A percentile compares a stretch with the other conserved stretches of the same genome.
phyloP scores from a whole-genome alignment of 2,329 filamentous ascomycete genomes.

The Apiospora hydei region DNA sequence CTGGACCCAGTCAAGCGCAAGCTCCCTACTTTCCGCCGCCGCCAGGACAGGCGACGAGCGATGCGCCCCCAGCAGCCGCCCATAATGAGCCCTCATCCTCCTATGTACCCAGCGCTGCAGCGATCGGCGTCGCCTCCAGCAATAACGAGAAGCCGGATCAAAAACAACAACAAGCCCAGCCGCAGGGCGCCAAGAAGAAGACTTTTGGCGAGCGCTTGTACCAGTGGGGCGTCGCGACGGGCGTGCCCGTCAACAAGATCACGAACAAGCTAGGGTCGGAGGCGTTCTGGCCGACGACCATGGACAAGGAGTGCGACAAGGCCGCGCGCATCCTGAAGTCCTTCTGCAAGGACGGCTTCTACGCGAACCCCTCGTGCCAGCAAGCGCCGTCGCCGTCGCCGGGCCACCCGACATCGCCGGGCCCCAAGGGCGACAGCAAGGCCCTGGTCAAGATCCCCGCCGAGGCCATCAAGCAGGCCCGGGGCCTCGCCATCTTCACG shows the following conservation, averaged over 20 bases:
- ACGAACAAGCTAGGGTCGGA: conserved; percentile 85
- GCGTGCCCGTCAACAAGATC: conserved; percentile 79
- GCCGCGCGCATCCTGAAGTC: conserved; percentile 82
- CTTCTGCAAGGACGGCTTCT: conserved; percentile 77
- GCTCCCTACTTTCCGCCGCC: conserved; percentile 10
- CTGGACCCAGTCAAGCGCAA: conserved; percentile 1
- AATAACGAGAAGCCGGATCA: conserved; percentile 9
- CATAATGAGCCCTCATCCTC: background rate
- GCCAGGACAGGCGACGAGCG: background rate
- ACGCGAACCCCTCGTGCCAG: conserved; percentile 38
- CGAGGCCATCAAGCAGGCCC: conserved; percentile 69
- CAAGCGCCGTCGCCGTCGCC: conserved; percentile 35
- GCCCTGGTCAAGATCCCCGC: conserved; percentile 62
- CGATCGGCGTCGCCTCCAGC: background rate
- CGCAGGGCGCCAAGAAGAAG: conserved; percentile 30
- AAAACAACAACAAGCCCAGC: conserved; percentile 33
- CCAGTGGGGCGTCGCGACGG: conserved; percentile 54
- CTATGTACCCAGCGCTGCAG: background rate
- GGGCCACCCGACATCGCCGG: conserved; percentile 36
- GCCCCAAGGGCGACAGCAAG: conserved; percentile 48
- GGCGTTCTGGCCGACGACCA: conserved; percentile 83
- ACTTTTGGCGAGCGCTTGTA: conserved; percentile 37
- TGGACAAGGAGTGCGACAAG: conserved; percentile 93
- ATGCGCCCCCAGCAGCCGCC: background rate
- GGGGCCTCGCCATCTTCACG: conserved; percentile 76